Percentiles rank a stretch among this genome's conserved stretches.
phyloP scores from a whole-genome alignment of 768 basidiomycete genomes.

The Hericium alpestre region DNA sequence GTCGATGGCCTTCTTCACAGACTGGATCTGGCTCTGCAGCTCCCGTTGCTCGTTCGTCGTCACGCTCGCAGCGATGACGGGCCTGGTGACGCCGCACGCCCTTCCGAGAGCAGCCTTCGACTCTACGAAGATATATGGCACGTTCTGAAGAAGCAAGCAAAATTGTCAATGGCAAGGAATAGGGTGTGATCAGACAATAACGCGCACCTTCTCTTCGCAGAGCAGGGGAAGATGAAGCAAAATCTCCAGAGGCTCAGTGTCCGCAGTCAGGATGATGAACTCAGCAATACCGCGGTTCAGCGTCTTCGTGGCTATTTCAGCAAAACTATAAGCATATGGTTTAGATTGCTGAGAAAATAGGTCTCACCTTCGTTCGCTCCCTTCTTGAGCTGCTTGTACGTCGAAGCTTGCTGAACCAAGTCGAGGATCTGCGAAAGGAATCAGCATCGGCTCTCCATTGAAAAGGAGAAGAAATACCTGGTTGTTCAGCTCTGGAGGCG shows the following conservation, averaged over 20 bases:
- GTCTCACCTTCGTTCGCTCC: slow-evolving; percentile 90
- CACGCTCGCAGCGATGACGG: slow-evolving; percentile 91
- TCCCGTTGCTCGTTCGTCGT: slow-evolving; percentile 95
- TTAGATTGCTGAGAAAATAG: background rate
- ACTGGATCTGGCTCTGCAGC: slow-evolving; percentile 78
- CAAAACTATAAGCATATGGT: background rate
- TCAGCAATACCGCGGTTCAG: slow-evolving; percentile 96
- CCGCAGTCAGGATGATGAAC: slow-evolving; percentile 91
- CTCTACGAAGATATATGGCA: slow-evolving; percentile 90
- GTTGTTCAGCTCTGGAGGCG: slow-evolving; percentile 82
- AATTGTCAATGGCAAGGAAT: background rate
- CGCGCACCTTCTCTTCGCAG: slow-evolving; percentile 89
- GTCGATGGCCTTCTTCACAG: slow-evolving; percentile 76
- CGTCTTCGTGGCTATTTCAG: slow-evolving; percentile 80
- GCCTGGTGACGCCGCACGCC: slow-evolving; percentile 89
- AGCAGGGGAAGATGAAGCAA: slow-evolving; percentile 91
- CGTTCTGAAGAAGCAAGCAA: slow-evolving; percentile 51
- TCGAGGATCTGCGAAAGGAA: slow-evolving; percentile 67
- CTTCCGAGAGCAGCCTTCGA: slow-evolving; percentile 93
- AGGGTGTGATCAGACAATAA: background rate
- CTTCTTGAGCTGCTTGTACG: slow-evolving; percentile 98
- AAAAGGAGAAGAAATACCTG: slow-evolving; percentile 36
- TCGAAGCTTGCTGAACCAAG: slow-evolving; percentile 87
- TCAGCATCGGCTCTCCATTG: background rate
- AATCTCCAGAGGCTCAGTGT: slow-evolving; percentile 97